Evolutionary conservation across 305 asterid species (phyloP).

Genomic region (Fraxinus dipetala): DNA sequence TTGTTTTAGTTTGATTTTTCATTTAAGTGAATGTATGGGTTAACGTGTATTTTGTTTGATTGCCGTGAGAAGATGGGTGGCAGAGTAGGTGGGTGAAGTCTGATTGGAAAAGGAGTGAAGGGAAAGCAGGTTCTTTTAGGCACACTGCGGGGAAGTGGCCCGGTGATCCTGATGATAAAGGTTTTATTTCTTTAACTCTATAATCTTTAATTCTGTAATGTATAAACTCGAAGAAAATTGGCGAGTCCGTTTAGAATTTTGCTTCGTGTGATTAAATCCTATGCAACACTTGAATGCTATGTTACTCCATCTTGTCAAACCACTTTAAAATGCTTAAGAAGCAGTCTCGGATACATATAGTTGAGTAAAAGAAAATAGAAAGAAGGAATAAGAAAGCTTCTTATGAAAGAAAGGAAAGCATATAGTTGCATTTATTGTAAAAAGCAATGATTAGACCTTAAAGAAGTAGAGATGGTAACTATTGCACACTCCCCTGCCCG

Average conservation of each 20-base stretch:
- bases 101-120: slow-evolving; percentile 87
- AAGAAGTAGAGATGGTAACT: not conserved
- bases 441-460: not conserved
- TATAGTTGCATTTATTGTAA: not conserved
- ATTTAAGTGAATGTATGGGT: not conserved
- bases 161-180: slow-evolving; percentile 94
- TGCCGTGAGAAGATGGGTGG: slow-evolving; percentile 69
- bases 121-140: slow-evolving; percentile 92
- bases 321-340: not conserved
- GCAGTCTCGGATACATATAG: not conserved
- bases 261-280: not conserved
- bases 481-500: not conserved
- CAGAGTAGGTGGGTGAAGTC: slow-evolving; percentile 88
- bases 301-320: not conserved
- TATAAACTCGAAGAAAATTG: not conserved
- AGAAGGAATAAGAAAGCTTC: not conserved
- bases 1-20: not conserved
- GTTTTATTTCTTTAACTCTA: slow-evolving; percentile 28
- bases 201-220: not conserved
- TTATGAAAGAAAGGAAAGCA: not conserved
- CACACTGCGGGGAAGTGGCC: slow-evolving; percentile 89
- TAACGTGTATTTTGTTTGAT: not conserved
- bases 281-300: not conserved
- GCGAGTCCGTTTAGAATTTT: not conserved
- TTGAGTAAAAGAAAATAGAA: not conserved